Base-by-base conservation (phyloP, 208 protist genomes). In the Naegleria gruberi region DNA sequence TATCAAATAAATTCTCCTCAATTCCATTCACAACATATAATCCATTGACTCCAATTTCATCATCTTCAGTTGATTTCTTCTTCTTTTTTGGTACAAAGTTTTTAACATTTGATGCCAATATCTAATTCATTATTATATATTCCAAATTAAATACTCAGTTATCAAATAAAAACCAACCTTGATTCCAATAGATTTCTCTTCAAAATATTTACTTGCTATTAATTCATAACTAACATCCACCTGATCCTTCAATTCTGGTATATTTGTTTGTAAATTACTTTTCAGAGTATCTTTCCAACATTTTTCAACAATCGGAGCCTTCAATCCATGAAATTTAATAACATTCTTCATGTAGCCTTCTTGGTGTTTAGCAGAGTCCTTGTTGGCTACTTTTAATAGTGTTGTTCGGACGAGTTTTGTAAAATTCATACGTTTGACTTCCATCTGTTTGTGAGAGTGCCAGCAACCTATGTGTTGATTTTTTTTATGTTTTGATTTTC, bases 261-360 rank as follows among this genome's bases (percentile, higher is more conserved):
- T 40, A 37, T 82, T 82, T 30, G 23, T 82, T n/a, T 42, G 23
- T 0, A 41, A 41, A n/a, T 19, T 7, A 10, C 37, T 34, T n/a
- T 12, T 2, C 8, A 82, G 23, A 6, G 73, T 15, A 40, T n/a
- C 34, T 8, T 42, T 42, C 23, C 23, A n/a, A 82, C n/a, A 82
- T 8, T n/a, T 42, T 10, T 82, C n/a, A 6, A 82, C 4, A 0
- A 82, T 41, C 1, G 73, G 73, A 41, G 73, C 34, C 23, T 82
- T 41, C n/a, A 82, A 82, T 42, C 73, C 73, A 82, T 82, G 73
- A 41, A 82, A 82, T 40, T 82, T 8, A 82, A 82, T 82, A 30
- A 65, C 51, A 65, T 65, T 10, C 30, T 65, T 65, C 15, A 65
- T 30, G 51, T 65, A 65, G 15, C 30, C 30, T 10, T 10, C 12